Conservation (phyloP, 169 alveolate species). For the Babesia ovis region DNA sequence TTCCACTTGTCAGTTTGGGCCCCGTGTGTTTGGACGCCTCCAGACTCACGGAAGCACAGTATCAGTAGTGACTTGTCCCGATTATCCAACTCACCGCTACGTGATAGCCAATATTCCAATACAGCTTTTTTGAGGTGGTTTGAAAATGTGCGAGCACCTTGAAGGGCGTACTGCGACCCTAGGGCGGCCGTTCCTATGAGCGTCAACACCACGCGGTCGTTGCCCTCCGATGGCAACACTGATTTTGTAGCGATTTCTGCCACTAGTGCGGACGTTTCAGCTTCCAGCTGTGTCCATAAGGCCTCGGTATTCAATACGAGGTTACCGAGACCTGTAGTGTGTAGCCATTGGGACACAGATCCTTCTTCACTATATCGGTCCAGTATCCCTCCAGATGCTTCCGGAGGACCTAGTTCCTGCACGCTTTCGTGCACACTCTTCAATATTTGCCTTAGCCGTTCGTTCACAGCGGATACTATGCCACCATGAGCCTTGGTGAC, state of each 20-base stretch:
- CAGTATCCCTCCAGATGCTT: background rate
- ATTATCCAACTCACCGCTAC: background rate
- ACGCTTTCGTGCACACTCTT: background rate
- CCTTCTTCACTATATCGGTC: conserved; percentile 28
- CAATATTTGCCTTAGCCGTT: background rate
- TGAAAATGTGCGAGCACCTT: conserved; percentile 14
- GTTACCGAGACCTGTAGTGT: conserved; percentile 9
- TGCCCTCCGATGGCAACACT: conserved; percentile 9
- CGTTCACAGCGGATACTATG: conserved; percentile 3
- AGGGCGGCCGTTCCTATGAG: conserved; percentile 34
- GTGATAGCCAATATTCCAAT: background rate
- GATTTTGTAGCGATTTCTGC: conserved; percentile 9
- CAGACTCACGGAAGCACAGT: conserved; percentile 21
- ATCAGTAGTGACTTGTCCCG: conserved; percentile 11
- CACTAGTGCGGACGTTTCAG: background rate
- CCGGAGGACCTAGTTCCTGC: conserved; percentile 1
- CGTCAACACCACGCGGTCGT: conserved; percentile 22
- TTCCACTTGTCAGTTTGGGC: background rate
- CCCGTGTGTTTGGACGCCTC: background rate
- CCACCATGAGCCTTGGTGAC: conserved; percentile 5
- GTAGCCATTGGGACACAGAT: conserved; percentile 20
- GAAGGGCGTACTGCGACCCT: conserved; percentile 19
- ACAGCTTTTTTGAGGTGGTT: background rate
- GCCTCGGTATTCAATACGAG: conserved; percentile 19
- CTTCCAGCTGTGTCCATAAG: conserved; percentile 11